Evolutionary conservation across 108 stramenopile genomes (phyloP).

Genomic region (Skeletonema potamos): DNA sequence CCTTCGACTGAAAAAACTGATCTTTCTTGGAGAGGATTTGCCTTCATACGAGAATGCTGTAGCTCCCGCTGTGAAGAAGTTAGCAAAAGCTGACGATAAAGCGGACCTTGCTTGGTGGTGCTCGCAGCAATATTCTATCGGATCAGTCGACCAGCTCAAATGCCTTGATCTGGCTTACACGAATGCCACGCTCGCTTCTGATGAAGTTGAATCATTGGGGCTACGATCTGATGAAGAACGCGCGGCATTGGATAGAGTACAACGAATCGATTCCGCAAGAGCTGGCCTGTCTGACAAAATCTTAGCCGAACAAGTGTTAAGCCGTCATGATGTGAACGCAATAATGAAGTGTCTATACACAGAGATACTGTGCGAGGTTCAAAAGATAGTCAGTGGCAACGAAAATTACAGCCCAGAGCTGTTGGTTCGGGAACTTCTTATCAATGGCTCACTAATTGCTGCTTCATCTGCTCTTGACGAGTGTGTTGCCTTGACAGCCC

Average conservation of each 20-base stretch:
- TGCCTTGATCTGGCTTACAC: constrained; percentile 70
- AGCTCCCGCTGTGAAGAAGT: constrained; percentile 56
- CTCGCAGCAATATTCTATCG: constrained; percentile 47
- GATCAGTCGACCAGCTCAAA: constrained; percentile 55
- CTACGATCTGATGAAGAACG: constrained; percentile 27
- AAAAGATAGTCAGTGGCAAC: background rate
- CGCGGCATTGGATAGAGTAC: constrained; percentile 58
- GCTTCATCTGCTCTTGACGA: constrained; percentile 54
- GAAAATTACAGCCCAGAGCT: constrained; percentile 57
- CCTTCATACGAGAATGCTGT: constrained; percentile 69
- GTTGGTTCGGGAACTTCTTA: constrained; percentile 64
- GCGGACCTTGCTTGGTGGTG: constrained; percentile 84
- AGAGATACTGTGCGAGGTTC: constrained; percentile 26
- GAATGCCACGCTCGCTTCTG: constrained; percentile 71
- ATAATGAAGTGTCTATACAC: constrained; percentile 28
- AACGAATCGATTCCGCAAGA: constrained; percentile 57
- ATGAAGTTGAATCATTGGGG: constrained; percentile 50
- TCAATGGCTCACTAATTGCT: constrained; percentile 62
- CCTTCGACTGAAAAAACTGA: constrained; percentile 49
- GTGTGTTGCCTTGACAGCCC: constrained; percentile 46
- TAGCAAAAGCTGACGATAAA: constrained; percentile 53
- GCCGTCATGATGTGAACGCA: constrained; percentile 7
- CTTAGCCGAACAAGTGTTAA: constrained; percentile 56
- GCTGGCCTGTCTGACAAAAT: constrained; percentile 70
- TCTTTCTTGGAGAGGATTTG: constrained; percentile 28